phyloP scores from a whole-genome alignment of 345 rosid species.

The Turritis glabra region DNA sequence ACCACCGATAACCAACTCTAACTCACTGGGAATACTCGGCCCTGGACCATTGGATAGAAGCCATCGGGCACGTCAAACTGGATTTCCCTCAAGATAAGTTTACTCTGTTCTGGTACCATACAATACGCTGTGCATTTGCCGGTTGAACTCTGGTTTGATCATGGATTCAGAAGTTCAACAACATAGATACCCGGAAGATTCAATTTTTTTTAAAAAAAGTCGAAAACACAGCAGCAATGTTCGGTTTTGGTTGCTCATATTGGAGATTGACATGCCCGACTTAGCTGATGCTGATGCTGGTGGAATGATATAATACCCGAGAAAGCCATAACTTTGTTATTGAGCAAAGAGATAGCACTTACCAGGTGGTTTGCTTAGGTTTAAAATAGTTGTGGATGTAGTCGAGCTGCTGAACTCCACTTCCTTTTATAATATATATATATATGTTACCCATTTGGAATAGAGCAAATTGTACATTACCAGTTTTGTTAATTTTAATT shows the following conservation, averaged over 20 bases:
- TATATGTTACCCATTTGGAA: slow-evolving; percentile 36
- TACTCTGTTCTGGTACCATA: slow-evolving; percentile 34
- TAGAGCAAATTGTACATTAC: slow-evolving; percentile 64
- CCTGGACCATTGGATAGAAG: slow-evolving; percentile 87
- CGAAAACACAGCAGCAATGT: slow-evolving; percentile 16
- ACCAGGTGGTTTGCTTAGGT: slow-evolving; percentile 52
- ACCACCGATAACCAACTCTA: slow-evolving; percentile 62
- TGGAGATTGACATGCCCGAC: slow-evolving; percentile 19
- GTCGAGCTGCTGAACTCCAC: slow-evolving; percentile 37
- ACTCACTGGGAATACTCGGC: slow-evolving; percentile 89
- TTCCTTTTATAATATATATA: neutral
- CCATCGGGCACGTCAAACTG: slow-evolving; percentile 57
- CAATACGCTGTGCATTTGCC: slow-evolving; percentile 5
- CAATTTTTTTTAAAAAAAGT: neutral
- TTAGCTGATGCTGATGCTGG: slow-evolving; percentile 17
- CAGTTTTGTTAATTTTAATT: slow-evolving; percentile 57
- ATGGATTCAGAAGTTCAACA: slow-evolving; percentile 19
- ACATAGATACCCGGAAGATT: slow-evolving; percentile 26
- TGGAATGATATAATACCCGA: slow-evolving; percentile 14
- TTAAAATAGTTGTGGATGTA: slow-evolving; percentile 46
- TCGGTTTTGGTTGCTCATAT: slow-evolving; percentile 23
- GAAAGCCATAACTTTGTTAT: slow-evolving; percentile 23
- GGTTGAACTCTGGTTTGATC: slow-evolving; percentile 14
- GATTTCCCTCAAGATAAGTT: slow-evolving; percentile 65
- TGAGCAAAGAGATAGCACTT: slow-evolving; percentile 37